Evolutionary conservation across 2,329 filamentous ascomycete genomes (phyloP).

Genomic region (Botrytis fabae): DNA sequence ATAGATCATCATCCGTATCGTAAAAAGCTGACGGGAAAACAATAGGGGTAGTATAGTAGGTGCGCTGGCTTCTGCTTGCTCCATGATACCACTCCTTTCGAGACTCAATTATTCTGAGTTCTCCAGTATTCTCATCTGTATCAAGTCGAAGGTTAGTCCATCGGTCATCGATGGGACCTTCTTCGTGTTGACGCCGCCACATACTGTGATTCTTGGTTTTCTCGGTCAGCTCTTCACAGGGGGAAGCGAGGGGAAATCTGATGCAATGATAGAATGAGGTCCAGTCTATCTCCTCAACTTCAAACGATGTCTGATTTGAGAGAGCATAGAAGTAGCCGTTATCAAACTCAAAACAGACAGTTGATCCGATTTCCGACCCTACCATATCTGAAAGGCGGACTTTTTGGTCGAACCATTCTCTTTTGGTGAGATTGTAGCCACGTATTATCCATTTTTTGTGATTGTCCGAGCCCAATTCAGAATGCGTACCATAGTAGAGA

Average conservation of each 20-base stretch:
- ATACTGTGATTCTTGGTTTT: constrained; percentile 49
- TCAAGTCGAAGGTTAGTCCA: constrained; percentile 69
- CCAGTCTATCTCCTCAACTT: constrained; percentile 64
- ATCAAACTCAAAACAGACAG: constrained; percentile 71
- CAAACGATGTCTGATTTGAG: constrained; percentile 63
- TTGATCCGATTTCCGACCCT: constrained; percentile 65
- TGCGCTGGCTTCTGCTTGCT: constrained; percentile 59
- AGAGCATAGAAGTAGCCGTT: constrained; percentile 67
- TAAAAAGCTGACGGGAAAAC: constrained; percentile 42
- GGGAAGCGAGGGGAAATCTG: constrained; percentile 57
- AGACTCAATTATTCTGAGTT: constrained; percentile 63
- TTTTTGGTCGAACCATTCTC: constrained; percentile 46
- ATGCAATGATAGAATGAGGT: constrained; percentile 69
- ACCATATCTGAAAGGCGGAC: constrained; percentile 59
- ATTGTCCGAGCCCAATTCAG: constrained; percentile 52
- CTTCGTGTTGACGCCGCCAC: constrained; percentile 66
- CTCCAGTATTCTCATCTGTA: constrained; percentile 58
- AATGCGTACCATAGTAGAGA: constrained; percentile 67
- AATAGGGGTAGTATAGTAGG: constrained; percentile 63
- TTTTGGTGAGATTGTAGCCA: constrained; percentile 50
- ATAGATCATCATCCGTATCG: constrained; percentile 22
- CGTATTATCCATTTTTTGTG: constrained; percentile 63
- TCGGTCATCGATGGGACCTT: constrained; percentile 72
- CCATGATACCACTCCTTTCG: constrained; percentile 66
- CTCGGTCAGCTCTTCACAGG: constrained; percentile 45